These are phyloP conservation scores for Tetracladium marchalianum DNA, from an alignment of 495 filamentous ascomycete species.

Conservation along the genomic window DNA sequence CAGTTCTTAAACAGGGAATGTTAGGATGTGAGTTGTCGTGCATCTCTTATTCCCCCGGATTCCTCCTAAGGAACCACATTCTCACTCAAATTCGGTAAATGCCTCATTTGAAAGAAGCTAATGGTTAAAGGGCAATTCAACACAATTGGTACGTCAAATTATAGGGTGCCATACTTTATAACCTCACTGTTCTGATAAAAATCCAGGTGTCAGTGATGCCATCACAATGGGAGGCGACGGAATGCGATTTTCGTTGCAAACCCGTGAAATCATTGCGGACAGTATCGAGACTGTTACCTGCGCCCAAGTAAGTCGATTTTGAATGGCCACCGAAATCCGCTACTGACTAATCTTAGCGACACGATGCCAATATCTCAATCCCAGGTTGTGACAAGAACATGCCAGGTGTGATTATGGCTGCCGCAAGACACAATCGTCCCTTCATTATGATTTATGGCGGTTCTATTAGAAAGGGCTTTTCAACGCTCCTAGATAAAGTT, in stretches of 20 bases:
- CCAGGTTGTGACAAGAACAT: slow-evolving; percentile 99
- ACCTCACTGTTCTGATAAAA: neutral
- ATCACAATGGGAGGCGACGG: slow-evolving; percentile 97
- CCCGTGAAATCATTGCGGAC: slow-evolving; percentile 90
- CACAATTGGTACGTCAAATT: slow-evolving; percentile 82
- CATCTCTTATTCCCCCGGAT: too few species aligned
- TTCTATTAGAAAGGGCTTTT: slow-evolving; percentile 80
- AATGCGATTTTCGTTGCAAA: slow-evolving; percentile 96
- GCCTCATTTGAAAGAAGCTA: neutral
- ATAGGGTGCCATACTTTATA: neutral
- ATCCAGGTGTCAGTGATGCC: slow-evolving; percentile 28
- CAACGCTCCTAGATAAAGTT: slow-evolving; percentile 60
- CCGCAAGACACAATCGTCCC: slow-evolving; percentile 84
- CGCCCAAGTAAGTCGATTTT: slow-evolving; percentile 25
- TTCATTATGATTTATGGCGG: slow-evolving; percentile 75
- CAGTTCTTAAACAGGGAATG: slow-evolving; percentile 74
- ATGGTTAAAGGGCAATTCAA: slow-evolving; percentile 51
- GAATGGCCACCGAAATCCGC: neutral
- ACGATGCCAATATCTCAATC: slow-evolving; percentile 92
- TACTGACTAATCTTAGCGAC: slow-evolving; percentile 39
- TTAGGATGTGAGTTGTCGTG: slow-evolving; percentile 54
- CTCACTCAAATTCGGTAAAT: neutral
- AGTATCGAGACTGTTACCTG: slow-evolving; percentile 89
- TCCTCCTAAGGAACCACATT: slow-evolving; percentile 13
- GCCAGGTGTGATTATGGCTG: slow-evolving; percentile 65